phyloP scores from a whole-genome alignment of 2,329 filamentous ascomycete species.

The Colletotrichum orbiculare region DNA sequence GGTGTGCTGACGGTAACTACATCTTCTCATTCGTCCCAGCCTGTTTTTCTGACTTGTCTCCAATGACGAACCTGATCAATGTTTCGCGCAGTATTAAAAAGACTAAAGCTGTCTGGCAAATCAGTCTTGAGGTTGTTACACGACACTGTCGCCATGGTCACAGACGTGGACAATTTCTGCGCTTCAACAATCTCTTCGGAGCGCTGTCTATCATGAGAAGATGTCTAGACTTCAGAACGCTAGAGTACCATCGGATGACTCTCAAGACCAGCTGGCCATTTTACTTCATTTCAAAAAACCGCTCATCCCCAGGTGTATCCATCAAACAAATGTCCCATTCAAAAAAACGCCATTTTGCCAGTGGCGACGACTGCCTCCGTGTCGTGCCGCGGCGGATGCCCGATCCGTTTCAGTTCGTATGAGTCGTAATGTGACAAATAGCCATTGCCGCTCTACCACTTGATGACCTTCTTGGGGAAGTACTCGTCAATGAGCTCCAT shows the following conservation, averaged over 20 bases:
- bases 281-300: constrained; percentile 14
- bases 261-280: constrained; percentile 11
- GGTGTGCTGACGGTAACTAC: fast-evolving
- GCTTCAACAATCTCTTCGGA: no score
- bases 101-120: no score
- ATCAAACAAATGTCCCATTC: constrained; percentile 4
- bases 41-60: no score
- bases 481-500: constrained; percentile 56
- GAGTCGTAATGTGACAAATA: constrained; percentile 24
- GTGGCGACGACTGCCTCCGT: not conserved
- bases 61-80: no score
- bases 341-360: constrained; percentile 23
- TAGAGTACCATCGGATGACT: not conserved
- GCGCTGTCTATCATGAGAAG: no score
- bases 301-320: constrained; percentile 20
- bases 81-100: no score
- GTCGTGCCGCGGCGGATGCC: constrained; percentile 18
- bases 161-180: no score
- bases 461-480: constrained; percentile 52
- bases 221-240: not conserved
- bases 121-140: no score
- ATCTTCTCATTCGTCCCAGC: no score
- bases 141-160: no score
- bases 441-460: constrained; percentile 46
- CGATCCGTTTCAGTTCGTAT: constrained; percentile 19